A percentile compares a stretch with the other conserved stretches of the same genome.
These are phyloP conservation scores for Clonostachys byssicola DNA, from an alignment of 2,329 filamentous ascomycete genomes.

Conservation along the genomic window DNA sequence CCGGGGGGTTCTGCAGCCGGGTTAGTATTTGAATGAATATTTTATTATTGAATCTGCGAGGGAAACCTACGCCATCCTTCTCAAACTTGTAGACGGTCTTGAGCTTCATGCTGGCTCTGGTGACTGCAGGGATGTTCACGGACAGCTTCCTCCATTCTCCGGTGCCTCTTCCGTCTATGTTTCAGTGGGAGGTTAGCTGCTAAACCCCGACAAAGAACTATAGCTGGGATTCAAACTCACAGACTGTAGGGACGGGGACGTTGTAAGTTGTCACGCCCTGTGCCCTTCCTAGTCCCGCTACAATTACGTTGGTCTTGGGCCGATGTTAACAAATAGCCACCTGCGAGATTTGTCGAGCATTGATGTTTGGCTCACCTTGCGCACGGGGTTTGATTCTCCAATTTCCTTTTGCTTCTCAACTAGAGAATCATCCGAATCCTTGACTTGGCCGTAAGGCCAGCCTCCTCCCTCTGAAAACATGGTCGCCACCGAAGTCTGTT, in stretches of 20 bases:
- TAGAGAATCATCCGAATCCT: constrained; percentile 18
- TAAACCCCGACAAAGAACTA: neutral
- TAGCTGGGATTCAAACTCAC: constrained; percentile 10
- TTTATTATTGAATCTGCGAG: too few relatives aligned
- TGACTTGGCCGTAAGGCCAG: constrained; percentile 21
- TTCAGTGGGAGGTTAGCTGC: neutral
- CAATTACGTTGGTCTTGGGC: constrained; percentile 15
- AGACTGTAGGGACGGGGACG: constrained; percentile 17
- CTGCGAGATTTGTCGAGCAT: neutral
- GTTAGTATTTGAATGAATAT: neutral
- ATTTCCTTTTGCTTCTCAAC: constrained; percentile 20
- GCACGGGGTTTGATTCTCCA: constrained; percentile 14
- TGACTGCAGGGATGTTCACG: constrained; percentile 19
- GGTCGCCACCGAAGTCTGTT: constrained; percentile 16
- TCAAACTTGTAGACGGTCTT: constrained; percentile 24
- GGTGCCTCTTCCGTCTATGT: constrained; percentile 22
- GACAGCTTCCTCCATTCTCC: constrained; percentile 25
- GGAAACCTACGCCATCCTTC: constrained; percentile 17
- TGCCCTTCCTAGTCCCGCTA: constrained; percentile 18
- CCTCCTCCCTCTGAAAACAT: constrained; percentile 18
- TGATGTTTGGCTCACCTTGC: constrained; percentile 14
- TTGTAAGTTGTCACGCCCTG: constrained; percentile 20
- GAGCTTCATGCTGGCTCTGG: constrained; percentile 18
- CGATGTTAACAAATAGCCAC: neutral
- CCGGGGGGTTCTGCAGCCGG: constrained; percentile 11